Evolutionary conservation across 768 basidiomycete species (phyloP).

Genomic region (Tricholoma matsutake): DNA sequence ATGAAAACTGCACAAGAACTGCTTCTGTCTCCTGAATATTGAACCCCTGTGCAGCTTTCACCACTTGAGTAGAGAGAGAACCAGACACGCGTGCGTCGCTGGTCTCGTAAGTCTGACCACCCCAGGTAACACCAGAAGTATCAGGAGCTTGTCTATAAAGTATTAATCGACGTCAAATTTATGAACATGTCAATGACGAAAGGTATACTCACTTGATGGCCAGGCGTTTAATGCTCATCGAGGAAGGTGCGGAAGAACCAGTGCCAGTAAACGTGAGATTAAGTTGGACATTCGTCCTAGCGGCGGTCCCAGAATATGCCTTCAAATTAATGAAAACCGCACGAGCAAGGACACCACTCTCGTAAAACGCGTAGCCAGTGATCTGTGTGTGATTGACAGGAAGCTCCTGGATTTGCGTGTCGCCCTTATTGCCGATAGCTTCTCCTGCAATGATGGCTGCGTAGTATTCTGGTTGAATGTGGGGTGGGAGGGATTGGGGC

Average conservation of each 20-base stretch:
- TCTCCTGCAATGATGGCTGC: slow-evolving; percentile 59
- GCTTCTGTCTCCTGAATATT: slow-evolving; percentile 48
- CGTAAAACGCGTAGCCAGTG: slow-evolving; percentile 63
- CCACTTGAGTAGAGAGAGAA: slow-evolving; percentile 23
- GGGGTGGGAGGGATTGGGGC: slow-evolving; percentile 47
- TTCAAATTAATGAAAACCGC: slow-evolving; percentile 59
- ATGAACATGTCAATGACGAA: not conserved
- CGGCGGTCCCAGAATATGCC: slow-evolving; percentile 40
- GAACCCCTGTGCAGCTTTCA: slow-evolving; percentile 34
- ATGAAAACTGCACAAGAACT: slow-evolving; percentile 36
- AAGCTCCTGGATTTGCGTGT: slow-evolving; percentile 45
- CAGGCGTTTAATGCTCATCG: slow-evolving; percentile 47
- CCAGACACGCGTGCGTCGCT: slow-evolving; percentile 40
- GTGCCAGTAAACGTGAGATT: slow-evolving; percentile 35
- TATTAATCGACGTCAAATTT: not conserved
- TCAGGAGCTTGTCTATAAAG: slow-evolving; percentile 46
- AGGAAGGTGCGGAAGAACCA: slow-evolving; percentile 18
- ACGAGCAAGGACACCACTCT: slow-evolving; percentile 38
- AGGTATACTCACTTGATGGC: slow-evolving; percentile 41
- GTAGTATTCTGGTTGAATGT: slow-evolving; percentile 67
- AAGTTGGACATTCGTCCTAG: slow-evolving; percentile 40
- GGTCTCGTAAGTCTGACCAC: slow-evolving; percentile 58
- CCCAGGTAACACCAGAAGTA: slow-evolving; percentile 50
- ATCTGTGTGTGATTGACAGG: slow-evolving; percentile 42
- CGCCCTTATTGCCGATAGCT: slow-evolving; percentile 48